phyloP scores from a whole-genome alignment of 345 rosid genomes.

The Boechera stricta region DNA sequence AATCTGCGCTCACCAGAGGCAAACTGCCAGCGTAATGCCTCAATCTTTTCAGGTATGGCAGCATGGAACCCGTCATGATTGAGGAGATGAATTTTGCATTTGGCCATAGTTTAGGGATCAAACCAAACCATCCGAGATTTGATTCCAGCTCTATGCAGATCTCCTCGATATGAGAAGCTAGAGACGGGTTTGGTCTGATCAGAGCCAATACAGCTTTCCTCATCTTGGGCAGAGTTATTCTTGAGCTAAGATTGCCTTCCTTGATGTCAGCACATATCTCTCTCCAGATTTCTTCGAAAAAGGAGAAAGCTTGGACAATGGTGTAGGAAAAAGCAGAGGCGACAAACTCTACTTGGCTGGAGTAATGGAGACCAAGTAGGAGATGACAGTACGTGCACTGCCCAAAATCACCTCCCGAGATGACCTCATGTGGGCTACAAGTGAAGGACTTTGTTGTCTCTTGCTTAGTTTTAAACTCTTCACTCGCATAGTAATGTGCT shows the following conservation, averaged over 20 bases:
- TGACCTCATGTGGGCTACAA: constrained; percentile 84
- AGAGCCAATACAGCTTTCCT: constrained; percentile 67
- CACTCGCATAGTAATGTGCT: constrained; percentile 82
- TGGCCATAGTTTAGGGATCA: constrained; percentile 82
- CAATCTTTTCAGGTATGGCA: constrained; percentile 69
- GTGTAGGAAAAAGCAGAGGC: constrained; percentile 88
- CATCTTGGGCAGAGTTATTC: constrained; percentile 58
- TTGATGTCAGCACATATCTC: constrained; percentile 74
- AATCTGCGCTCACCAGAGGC: constrained; percentile 85
- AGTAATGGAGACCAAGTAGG: constrained; percentile 74
- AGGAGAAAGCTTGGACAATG: constrained; percentile 77
- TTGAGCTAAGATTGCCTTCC: constrained; percentile 59
- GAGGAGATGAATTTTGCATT: constrained; percentile 87
- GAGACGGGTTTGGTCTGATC: constrained; percentile 58
- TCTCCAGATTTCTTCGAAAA: constrained; percentile 76
- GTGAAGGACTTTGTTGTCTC: constrained; percentile 72
- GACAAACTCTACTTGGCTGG: constrained; percentile 65
- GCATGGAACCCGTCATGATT: constrained; percentile 97
- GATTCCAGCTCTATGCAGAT: constrained; percentile 55
- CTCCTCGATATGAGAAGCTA: constrained; percentile 58
- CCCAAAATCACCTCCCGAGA: constrained; percentile 75
- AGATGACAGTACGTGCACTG: constrained; percentile 94
- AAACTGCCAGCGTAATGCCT: constrained; percentile 74
- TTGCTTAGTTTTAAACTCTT: constrained; percentile 87
- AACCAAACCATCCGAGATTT: constrained; percentile 57